Base-by-base conservation (phyloP, 2,329 filamentous ascomycete species). In the Didymella pomorum region DNA sequence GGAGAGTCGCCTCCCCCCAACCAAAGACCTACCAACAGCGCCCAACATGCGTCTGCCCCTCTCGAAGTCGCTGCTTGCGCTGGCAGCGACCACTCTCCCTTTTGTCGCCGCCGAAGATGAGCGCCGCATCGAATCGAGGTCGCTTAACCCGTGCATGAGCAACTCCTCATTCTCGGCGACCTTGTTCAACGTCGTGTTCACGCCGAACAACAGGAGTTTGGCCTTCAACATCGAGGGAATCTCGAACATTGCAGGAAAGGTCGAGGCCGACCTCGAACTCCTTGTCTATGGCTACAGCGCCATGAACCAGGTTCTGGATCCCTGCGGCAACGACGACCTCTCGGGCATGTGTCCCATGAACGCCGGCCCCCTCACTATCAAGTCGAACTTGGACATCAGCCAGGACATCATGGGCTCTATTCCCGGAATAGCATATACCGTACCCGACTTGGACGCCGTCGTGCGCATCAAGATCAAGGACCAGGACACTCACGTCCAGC, bases 331-430 rank as follows among this genome's bases (percentile, higher is more conserved):
- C 56, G 82, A 86, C 63, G 75, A 78, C 37, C 76, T 83, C 31
- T 82, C 96, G 61, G 92, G 92, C 76, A 85, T 97, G 71, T 98
- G 94, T 78, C 93, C 93, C 58, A 96, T 97, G 93, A 90, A 87
- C 63, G 87, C 92, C 9, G 93, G 92, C 65, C 89, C 90, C 69
- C 89, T 97, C 73, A 85, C 89, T 54, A 84, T 96, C 71, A 83
- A 86, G 50, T 92, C 92, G 72, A 90, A 90, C 70, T 74, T 94
- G 33, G 65, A 70, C 52, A 69, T 76, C 23, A 76, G 80, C 2
- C 79, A 95, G 47, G 80, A 82, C 25, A 85, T 89, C 37, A 79
- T 91, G 58, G 78, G 80, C 23, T 78, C 85, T 52, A 88, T 98
- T 70, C 93, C 93, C 57, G 86, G 84, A 47, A 94, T 97, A 71